These are phyloP conservation scores for Mycotypha africana DNA, from an alignment of 371 early-diverging fungal species.

Conservation along the genomic window DNA sequence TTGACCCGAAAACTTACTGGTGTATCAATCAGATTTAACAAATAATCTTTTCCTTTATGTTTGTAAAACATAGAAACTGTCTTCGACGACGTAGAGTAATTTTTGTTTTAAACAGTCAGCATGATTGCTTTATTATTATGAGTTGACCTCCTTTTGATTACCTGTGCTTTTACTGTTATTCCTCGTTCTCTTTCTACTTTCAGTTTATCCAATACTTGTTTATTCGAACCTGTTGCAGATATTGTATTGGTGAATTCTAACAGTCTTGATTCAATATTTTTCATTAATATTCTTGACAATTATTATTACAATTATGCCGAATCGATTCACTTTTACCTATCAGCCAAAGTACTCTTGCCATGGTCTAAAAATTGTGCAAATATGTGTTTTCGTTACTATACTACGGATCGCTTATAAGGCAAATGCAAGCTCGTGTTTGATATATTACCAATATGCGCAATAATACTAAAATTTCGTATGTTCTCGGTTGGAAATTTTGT, in stretches of 20 bases:
- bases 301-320: too few relatives aligned
- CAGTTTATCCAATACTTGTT: conserved; percentile 93
- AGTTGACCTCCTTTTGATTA: too few relatives aligned
- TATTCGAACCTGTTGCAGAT: conserved; percentile 59
- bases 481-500: conserved; percentile 66
- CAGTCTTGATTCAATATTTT: conserved; percentile 50
- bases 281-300: too few relatives aligned
- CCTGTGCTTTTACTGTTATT: conserved; percentile 97
- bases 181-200: conserved; percentile 94
- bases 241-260: conserved; percentile 83
- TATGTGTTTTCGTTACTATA: too few relatives aligned
- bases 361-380: conserved; percentile 51
- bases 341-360: conserved; percentile 94
- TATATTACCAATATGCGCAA: conserved; percentile 87
- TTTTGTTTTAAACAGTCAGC: neutral
- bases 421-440: too few relatives aligned
- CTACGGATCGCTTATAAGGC: too few relatives aligned
- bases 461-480: conserved; percentile 95
- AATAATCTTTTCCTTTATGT: conserved; percentile 66
- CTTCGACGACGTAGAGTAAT: too few relatives aligned
- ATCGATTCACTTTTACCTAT: conserved; percentile 64
- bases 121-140: neutral
- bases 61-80: conserved; percentile 85
- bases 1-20: conserved; percentile 62
- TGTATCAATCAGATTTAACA: conserved; percentile 88